phyloP scores from a whole-genome alignment of 2,329 filamentous ascomycete genomes.

The Fusarium acutatum region DNA sequence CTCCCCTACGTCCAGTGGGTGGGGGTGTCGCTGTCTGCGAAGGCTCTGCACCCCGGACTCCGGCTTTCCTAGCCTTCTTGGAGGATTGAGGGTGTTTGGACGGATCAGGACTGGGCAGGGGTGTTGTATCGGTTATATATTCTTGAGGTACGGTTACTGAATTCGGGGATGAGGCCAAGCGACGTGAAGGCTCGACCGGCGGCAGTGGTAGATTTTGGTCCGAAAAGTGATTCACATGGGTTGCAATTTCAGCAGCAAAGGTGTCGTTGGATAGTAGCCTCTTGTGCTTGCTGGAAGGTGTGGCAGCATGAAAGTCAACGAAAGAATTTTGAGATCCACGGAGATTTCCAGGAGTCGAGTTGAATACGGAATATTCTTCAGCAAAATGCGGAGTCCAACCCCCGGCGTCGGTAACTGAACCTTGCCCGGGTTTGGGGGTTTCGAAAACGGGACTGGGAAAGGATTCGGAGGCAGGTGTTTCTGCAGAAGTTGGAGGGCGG shows the following conservation, averaged over 20 bases:
- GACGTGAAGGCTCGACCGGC: conserved; percentile 66
- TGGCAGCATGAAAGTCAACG: conserved; percentile 53
- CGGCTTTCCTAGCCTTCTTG: conserved; percentile 58
- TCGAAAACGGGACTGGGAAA: conserved; percentile 66
- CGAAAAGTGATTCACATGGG: conserved; percentile 70
- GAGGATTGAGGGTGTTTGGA: conserved; percentile 42
- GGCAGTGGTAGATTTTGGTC: conserved; percentile 63
- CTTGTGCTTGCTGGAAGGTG: conserved; percentile 54
- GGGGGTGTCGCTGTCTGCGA: conserved; percentile 68
- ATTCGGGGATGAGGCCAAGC: conserved; percentile 66
- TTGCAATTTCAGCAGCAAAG: conserved; percentile 60
- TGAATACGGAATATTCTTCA: conserved; percentile 72
- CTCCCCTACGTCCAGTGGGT: conserved; percentile 63
- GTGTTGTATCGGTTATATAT: conserved; percentile 42
- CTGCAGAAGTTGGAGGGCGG: conserved; percentile 66
- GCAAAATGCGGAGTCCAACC: conserved; percentile 70
- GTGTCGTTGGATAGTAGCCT: conserved; percentile 61
- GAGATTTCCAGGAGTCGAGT: conserved; percentile 68
- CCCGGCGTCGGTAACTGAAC: conserved; percentile 58
- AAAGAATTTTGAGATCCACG: conserved; percentile 56
- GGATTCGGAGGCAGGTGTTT: conserved; percentile 63
- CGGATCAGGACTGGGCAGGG: conserved; percentile 41
- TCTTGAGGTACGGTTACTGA: conserved; percentile 48
- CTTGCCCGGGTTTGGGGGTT: conserved; percentile 61
- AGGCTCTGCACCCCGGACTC: conserved; percentile 48